Percentiles rank a stretch among this genome's conserved stretches.
Conservation (phyloP, 169 alveolate species). For the Eimeria acervulina region DNA sequence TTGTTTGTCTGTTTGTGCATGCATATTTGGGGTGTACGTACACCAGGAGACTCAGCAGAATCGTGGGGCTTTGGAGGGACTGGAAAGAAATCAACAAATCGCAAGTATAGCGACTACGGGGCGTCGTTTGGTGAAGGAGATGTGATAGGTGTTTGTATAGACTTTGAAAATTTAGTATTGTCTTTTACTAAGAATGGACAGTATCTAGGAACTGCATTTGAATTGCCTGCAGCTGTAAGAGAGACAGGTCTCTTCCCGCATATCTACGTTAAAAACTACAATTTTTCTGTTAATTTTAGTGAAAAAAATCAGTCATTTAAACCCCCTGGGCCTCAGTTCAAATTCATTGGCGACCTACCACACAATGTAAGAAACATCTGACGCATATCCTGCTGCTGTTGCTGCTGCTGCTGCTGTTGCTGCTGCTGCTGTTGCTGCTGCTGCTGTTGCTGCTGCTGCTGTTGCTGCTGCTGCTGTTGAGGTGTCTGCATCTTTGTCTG, state of each 20-base stretch:
- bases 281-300: conserved; percentile 44
- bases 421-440: not conserved
- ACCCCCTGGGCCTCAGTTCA: conserved; percentile 45
- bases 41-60: conserved; percentile 54
- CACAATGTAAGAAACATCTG: not conserved
- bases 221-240: conserved; percentile 48
- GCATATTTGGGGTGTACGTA: not conserved
- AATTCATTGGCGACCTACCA: conserved; percentile 56
- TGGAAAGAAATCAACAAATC: conserved; percentile 62
- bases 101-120: conserved; percentile 70
- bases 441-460: not conserved
- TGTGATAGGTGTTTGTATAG: conserved; percentile 68
- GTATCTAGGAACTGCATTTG: conserved; percentile 67
- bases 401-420: too few relatives aligned
- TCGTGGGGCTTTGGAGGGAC: conserved; percentile 82
- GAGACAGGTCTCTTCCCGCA: conserved; percentile 78
- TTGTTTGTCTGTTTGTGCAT: not conserved
- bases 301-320: not conserved
- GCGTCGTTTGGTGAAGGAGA: conserved; percentile 66
- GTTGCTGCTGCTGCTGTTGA: not conserved
- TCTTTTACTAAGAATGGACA: conserved; percentile 58
- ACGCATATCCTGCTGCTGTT: too few relatives aligned
- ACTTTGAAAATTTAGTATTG: not conserved
- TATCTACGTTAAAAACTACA: conserved; percentile 54
- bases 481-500: not conserved